Base-by-base conservation (phyloP, 768 basidiomycete species). In the Termitomyces eurrhizus region DNA sequence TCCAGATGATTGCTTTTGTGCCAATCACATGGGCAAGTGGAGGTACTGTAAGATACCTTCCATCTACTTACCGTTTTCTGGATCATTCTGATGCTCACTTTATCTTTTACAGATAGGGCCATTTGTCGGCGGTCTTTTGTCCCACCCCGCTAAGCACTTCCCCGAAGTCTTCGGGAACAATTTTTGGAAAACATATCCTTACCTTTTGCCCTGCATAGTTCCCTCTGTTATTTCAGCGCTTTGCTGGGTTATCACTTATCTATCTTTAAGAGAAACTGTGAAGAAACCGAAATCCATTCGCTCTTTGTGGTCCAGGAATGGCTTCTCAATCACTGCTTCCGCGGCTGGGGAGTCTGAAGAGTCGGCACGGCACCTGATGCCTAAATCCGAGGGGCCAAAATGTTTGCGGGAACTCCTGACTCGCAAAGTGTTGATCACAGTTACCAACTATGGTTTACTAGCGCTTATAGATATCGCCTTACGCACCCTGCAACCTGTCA, bases 151-250 rank as follows among this genome's bases (percentile, higher is more conserved):
- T 14, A 80, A 86, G 37, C 77, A 75, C 18, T 86, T 83, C 62
- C 83, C 84, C 12, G 33, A 51, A 1, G 50, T 78, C 4, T 87
- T 87, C 61, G 75, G 75, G 7, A 63, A 71, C 41, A 69, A 72
- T 6, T 85, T 87, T 63, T 78, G 83, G 74, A 74, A 67, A 24
- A 68, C 74, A 53, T 82, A 82, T 61, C 86, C 86, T 0, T 88
- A 87, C 64, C 86, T 90, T 69, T 76, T 90, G 52, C 81, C 89
- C 5, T 90, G 87, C 62, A 78, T 84, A 8, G 80, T 88, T 2
- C 79, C 86, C 7, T 87, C 86, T 2, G 83, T 84, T 0, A 85
- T 85, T 68, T 75, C 85, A 0, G 68, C 73, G 7, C 2, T 86
- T n/a, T 82, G 81, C 4, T 85, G 81, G 79, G 32, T 83, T 9